phyloP scores from a whole-genome alignment of 192 early-diverging fungal genomes.

The Gaertneriomyces sp. region DNA sequence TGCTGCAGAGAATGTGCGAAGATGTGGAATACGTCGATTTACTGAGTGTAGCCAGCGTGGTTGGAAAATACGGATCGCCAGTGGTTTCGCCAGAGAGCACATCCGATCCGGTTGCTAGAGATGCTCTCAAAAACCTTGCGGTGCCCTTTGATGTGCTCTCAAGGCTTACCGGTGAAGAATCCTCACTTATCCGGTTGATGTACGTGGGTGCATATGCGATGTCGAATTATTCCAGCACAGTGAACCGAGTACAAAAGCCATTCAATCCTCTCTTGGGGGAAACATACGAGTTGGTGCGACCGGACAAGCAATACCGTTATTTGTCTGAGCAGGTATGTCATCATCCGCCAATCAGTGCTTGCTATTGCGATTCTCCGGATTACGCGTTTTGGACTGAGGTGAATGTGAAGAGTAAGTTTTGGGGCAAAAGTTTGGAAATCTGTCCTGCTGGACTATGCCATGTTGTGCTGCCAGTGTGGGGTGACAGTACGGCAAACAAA shows the following conservation, averaged over 20 bases:
- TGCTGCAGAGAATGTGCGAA: conserved; percentile 81
- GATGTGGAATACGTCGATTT: conserved; percentile 80
- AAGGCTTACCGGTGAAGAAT: conserved; percentile 31
- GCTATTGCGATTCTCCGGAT: conserved; percentile 76
- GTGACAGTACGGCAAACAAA: conserved; percentile 36
- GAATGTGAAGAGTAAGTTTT: conserved; percentile 82
- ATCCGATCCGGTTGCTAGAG: neutral
- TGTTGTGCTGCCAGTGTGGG: conserved; percentile 68
- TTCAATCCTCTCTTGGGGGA: conserved; percentile 90
- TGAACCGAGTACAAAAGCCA: conserved; percentile 75
- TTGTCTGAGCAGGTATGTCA: conserved; percentile 86
- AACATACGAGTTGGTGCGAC: conserved; percentile 79
- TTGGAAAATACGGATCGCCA: conserved; percentile 50
- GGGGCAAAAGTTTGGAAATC: conserved; percentile 79
- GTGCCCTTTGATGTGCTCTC: conserved; percentile 21
- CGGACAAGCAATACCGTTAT: conserved; percentile 75
- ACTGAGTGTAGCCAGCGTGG: conserved; percentile 64
- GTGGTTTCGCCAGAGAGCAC: conserved; percentile 11
- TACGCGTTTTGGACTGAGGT: conserved; percentile 84
- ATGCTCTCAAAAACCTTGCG: conserved; percentile 9
- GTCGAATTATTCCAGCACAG: conserved; percentile 75
- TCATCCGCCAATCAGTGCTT: conserved; percentile 87
- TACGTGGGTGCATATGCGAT: conserved; percentile 85
- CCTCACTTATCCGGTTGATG: conserved; percentile 55
- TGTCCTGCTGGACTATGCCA: conserved; percentile 78